Evolutionary conservation across 352 stramenopile species (phyloP).

Genomic region (Pythium phragmitis): DNA sequence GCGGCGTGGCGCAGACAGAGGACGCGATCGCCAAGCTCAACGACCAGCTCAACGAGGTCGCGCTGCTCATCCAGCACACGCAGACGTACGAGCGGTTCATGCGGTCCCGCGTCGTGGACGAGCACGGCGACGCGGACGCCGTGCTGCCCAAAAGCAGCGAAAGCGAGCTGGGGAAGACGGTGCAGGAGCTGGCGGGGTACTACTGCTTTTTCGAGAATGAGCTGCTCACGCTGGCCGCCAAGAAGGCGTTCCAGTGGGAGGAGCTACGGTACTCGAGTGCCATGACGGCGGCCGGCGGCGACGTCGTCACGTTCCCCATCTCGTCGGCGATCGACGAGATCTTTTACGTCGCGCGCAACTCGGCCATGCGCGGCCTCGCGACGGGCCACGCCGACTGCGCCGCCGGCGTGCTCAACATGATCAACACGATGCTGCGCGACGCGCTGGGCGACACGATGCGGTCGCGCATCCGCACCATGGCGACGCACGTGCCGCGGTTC

Average conservation of each 20-base stretch:
- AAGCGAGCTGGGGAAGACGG: conserved; percentile 76
- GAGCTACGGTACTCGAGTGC: conserved; percentile 66
- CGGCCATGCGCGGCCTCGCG: conserved; percentile 70
- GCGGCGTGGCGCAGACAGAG: conserved; percentile 30
- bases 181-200: conserved; percentile 82
- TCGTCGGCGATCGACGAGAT: conserved; percentile 87
- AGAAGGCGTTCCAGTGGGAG: conserved; percentile 86
- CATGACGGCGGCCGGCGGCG: conserved; percentile 1
- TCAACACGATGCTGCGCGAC: conserved; percentile 81
- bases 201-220: conserved; percentile 89
- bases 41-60: conserved; percentile 85
- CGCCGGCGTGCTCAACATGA: conserved; percentile 82
- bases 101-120: conserved; percentile 47
- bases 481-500: conserved; percentile 49
- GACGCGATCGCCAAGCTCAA: conserved; percentile 74
- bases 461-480: conserved; percentile 73
- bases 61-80: conserved; percentile 84
- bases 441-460: conserved; percentile 80
- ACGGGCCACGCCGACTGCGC: conserved; percentile 83
- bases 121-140: background rate
- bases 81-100: conserved; percentile 90
- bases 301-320: conserved; percentile 62
- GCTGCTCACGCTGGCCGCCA: conserved; percentile 66
- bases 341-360: conserved; percentile 86
- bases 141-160: conserved; percentile 58